Evolutionary conservation across 768 basidiomycete genomes (phyloP), one percentile per base, ranked within the genome.

Genomic region (Russula olivacea): DNA sequence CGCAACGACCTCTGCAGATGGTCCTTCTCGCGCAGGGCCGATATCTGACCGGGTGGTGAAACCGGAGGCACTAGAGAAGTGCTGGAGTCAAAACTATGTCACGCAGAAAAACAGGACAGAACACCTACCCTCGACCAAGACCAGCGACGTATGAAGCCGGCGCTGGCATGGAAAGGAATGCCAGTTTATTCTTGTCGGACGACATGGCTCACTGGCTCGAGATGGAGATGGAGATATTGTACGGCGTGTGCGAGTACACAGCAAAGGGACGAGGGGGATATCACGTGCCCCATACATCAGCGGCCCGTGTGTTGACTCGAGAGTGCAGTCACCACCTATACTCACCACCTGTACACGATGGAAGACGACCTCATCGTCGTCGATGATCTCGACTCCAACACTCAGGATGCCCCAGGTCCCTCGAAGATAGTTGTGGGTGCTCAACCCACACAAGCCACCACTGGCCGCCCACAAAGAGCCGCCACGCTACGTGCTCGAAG

Each of bases 11-110:
- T 95, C 93, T 36, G 93, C 94, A 19, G 91, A 91, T 0, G 95
- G 93, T 0, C 93, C 93, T 71, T 97, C 95, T 73, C 97, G 80
- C 9, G 97, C 97, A 40, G 97, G 97, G 71, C 97, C 97, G 63
- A 99, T 98, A 85, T 98, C 97, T 47, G 93, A 96, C 53, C 95
- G 89, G 7, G 96, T 98, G 0, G 96, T 98, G 76, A 98, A 98
- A 62, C 94, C 94, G 51, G 94, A 96, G 55, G 94, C 94, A 76
- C 93, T 94, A 66, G 4, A 8, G 59, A 58, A 7, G 19, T 28
- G 25, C 62, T 71, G 59, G 61, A 43, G 58, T 48, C 38, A 30
- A 61, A 34, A 32, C 17, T 36, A 58, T 34, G 45, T 19, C 40
- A n/a, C 28, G 34, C 19, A 40, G 30, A 21, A 59, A 30, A 41